Conservation (phyloP, 768 basidiomycete genomes). For the Mycena galericulata region DNA sequence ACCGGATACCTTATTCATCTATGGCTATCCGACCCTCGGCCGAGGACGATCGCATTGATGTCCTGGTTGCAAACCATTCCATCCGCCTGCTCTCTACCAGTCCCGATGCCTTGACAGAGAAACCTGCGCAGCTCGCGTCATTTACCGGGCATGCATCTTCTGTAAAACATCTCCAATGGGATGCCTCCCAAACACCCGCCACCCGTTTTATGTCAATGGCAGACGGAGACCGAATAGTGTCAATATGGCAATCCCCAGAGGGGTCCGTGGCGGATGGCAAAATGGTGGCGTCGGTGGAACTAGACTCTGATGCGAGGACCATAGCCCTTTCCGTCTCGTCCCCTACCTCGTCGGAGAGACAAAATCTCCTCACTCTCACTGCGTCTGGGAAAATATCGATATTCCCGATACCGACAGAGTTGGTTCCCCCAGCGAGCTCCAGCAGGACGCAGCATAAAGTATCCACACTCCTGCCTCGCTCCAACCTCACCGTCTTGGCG, state of each 20-base stretch:
- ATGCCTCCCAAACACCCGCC: conserved; percentile 51
- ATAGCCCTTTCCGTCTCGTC: conserved; percentile 52
- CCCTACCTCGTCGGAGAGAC: conserved; percentile 43
- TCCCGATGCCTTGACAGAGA: conserved; percentile 49
- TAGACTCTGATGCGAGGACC: conserved; percentile 72
- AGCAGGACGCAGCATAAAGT: conserved; percentile 58
- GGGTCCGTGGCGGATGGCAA: conserved; percentile 58
- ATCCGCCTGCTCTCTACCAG: conserved; percentile 64
- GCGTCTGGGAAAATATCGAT: conserved; percentile 70
- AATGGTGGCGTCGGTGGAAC: conserved; percentile 68
- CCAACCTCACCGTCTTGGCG: conserved; percentile 56
- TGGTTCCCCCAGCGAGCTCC: conserved; percentile 52
- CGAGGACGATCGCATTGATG: conserved; percentile 53
- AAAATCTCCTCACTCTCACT: conserved; percentile 65
- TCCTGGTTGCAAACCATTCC: conserved; percentile 71
- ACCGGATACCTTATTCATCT: conserved; percentile 68
- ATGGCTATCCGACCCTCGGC: conserved; percentile 56
- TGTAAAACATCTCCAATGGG: conserved; percentile 66
- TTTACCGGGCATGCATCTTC: conserved; percentile 78
- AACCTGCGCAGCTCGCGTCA: conserved; percentile 58
- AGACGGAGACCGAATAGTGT: conserved; percentile 70
- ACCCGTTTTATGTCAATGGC: conserved; percentile 70
- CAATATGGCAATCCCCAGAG: conserved; percentile 68
- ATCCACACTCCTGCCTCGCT: conserved; percentile 63
- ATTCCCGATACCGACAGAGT: conserved; percentile 63